Evolutionary conservation across 768 basidiomycete genomes (phyloP).

Genomic region (Tubosaeta sp.): DNA sequence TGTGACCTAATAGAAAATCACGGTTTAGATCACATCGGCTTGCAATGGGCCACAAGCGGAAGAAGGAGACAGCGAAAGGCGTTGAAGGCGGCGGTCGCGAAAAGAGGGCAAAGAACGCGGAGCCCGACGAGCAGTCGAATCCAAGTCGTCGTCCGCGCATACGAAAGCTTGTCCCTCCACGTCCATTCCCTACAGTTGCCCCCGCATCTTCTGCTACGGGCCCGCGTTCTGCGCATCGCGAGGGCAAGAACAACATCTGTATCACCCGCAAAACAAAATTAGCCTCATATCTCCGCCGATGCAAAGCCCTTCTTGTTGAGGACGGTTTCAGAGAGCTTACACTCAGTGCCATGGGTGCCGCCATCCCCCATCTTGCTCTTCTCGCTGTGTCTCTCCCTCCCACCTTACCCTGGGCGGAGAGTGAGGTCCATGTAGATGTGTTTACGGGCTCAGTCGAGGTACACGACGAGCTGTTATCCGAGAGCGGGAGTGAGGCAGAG

Average conservation of each 20-base stretch:
- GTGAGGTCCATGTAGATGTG: slow-evolving; percentile 60
- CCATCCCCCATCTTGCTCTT: slow-evolving; percentile 76
- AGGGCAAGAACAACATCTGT: slow-evolving; percentile 80
- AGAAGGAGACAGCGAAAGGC: slow-evolving; percentile 7
- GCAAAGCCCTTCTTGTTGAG: slow-evolving; percentile 65
- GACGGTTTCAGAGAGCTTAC: slow-evolving; percentile 79
- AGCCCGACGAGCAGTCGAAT: slow-evolving; percentile 3
- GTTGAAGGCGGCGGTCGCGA: background rate
- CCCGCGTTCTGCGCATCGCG: slow-evolving; percentile 70
- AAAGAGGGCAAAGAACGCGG: slow-evolving; percentile 17
- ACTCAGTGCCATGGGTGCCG: slow-evolving; percentile 83
- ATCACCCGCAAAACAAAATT: slow-evolving; percentile 72
- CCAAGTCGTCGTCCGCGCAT: slow-evolving; percentile 33
- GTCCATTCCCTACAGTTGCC: slow-evolving; percentile 75
- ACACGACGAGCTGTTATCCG: slow-evolving; percentile 65
- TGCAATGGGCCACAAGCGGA: slow-evolving; percentile 22
- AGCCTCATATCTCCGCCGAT: slow-evolving; percentile 70
- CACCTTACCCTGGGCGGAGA: slow-evolving; percentile 60
- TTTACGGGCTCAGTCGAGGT: slow-evolving; percentile 70
- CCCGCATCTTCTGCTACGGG: slow-evolving; percentile 75
- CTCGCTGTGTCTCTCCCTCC: slow-evolving; percentile 67
- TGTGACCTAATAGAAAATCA: slow-evolving; percentile 1
- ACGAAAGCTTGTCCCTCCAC: slow-evolving; percentile 65
- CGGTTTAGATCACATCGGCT: too few relatives aligned
- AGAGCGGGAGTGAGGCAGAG: slow-evolving; percentile 47